Evolutionary conservation across 257 asterid species (phyloP).

Genomic region (Buddleja alternifolia): DNA sequence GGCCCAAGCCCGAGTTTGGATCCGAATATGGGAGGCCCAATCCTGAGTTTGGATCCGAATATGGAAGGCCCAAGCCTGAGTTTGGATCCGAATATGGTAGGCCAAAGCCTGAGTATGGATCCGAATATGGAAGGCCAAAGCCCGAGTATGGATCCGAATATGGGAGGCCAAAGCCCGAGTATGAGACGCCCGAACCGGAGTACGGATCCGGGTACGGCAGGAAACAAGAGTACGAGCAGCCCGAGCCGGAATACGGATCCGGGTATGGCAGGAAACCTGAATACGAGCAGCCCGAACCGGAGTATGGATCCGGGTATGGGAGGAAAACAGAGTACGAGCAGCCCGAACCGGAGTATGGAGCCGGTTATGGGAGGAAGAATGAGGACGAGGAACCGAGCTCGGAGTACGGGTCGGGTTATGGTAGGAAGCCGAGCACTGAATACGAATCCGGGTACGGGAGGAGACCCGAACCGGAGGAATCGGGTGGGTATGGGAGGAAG

Average conservation of each 20-base stretch:
- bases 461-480: constrained; percentile 34
- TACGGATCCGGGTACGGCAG: constrained; percentile 51
- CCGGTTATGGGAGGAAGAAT: constrained; percentile 30
- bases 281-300: constrained; percentile 32
- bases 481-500: constrained; percentile 32
- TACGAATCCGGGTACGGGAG: constrained; percentile 36
- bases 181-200: constrained; percentile 31
- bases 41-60: constrained; percentile 22
- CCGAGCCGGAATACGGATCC: constrained; percentile 24
- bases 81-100: constrained; percentile 18
- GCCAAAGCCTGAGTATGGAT: constrained; percentile 6
- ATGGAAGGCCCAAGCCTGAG: constrained; percentile 26
- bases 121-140: constrained; percentile 17
- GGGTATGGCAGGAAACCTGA: constrained; percentile 41
- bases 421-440: constrained; percentile 36
- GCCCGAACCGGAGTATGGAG: constrained; percentile 35
- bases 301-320: constrained; percentile 32
- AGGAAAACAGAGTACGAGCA: constrained; percentile 33
- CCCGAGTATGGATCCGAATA: constrained; percentile 41
- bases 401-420: constrained; percentile 39
- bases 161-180: constrained; percentile 29
- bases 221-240: constrained; percentile 21
- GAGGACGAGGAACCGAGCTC: constrained; percentile 19
- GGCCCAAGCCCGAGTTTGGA: neutral
- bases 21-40: constrained; percentile 26